Evolutionary conservation across 257 asterid genomes (phyloP).

Genomic region (Forsythia viridissima): DNA sequence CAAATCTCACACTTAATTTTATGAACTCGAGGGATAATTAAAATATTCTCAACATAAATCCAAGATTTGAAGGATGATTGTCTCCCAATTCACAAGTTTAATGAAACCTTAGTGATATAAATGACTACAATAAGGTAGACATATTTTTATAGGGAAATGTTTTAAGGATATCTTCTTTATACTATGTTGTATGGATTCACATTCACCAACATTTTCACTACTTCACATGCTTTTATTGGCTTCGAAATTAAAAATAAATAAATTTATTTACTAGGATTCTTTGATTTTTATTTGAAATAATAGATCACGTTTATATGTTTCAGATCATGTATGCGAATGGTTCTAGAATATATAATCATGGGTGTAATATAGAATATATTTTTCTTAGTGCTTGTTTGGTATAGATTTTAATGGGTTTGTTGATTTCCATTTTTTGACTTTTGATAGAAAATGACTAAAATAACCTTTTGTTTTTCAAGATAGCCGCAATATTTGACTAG

Average conservation of each 20-base stretch:
- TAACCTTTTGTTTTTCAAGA: too few species aligned
- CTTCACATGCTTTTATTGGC: slow-evolving; percentile 9
- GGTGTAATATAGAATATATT: too few species aligned
- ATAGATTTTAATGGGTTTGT: too few species aligned
- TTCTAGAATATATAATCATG: too few species aligned
- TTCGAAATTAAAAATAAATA: not conserved
- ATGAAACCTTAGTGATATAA: slow-evolving; percentile 9
- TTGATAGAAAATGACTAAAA: too few species aligned
- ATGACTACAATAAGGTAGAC: slow-evolving; percentile 37
- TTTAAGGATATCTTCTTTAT: too few species aligned
- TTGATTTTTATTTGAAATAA: not conserved
- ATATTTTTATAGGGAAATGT: slow-evolving; percentile 30
- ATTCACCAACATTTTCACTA: slow-evolving; percentile 27
- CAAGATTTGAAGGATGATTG: slow-evolving; percentile 14
- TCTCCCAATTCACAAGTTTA: slow-evolving; percentile 34
- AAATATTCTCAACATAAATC: slow-evolving; percentile 3
- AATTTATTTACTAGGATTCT: not conserved
- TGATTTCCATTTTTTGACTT: too few species aligned
- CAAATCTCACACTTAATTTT: slow-evolving; percentile 23
- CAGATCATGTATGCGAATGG: too few species aligned
- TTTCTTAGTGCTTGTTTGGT: too few species aligned
- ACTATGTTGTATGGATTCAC: slow-evolving; percentile 17
- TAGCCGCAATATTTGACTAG: too few species aligned
- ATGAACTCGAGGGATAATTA: not conserved
- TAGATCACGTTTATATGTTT: too few species aligned